Base-by-base conservation (phyloP, 805 yeast genomes). In the Candida coleopterorum region DNA sequence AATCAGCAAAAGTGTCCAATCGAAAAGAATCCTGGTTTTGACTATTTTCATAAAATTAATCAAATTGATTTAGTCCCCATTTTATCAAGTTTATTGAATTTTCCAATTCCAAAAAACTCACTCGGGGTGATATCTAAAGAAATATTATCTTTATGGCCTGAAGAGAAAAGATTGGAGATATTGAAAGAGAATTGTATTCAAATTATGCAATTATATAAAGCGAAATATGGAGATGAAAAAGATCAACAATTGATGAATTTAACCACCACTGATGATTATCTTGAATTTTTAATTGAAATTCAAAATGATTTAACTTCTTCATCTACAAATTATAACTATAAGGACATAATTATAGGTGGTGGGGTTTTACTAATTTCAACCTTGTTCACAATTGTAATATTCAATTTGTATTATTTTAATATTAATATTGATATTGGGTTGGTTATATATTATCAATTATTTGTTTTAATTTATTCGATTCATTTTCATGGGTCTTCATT, bases 31-130 rank as follows among this genome's bases (percentile, higher is more conserved):
- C 60, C 58, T 0, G 72, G 72, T 14, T 90, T 58, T 56, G 49
- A 66, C 1, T 90, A 75, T 53, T 77, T 75, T 48, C 43, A 58
- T 1, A 53, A 51, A 23, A 60, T 85, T 22, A 76, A 75, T 38
- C 94, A 85, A 48, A 74, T 82, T 16, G 93, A 84, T 51, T 46
- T 84, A 25, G 87, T 85, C 2, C 88, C 94, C 1, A 76, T 89
- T 0, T 56, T 84, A 29, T 59, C 87, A 1, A 64, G 74, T 3
- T 58, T 84, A 12, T 56, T 84, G 28, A 77, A 81, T 17, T 58
- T 82, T 12, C 81, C 85, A 0, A 73, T 84, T 18, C 93, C 94
- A 1, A 72, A 70, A 35, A 84, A 84, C 50, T 80, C 72, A 44
- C 68, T 88, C 9, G 98, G 98, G 2, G 69, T 81, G 0, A 49